Evolutionary conservation across 768 basidiomycete species (phyloP).

Genomic region (Tricholoma sp.): DNA sequence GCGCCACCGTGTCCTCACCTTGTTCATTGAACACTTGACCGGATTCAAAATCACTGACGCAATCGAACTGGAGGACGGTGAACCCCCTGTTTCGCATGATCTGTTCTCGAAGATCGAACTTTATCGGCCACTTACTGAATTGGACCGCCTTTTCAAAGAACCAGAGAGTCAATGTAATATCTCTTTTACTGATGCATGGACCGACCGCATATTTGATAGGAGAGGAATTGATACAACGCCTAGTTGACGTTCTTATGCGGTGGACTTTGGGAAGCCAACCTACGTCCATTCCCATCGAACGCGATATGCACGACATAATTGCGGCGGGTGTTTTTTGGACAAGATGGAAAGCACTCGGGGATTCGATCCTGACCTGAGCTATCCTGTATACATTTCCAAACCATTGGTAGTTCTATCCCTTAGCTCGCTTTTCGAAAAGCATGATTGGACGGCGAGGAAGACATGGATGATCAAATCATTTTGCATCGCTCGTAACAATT

Average conservation of each 20-base stretch:
- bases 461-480: conserved; percentile 5
- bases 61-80: conserved; percentile 14
- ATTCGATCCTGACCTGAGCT: neutral
- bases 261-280: conserved; percentile 14
- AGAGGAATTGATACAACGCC: conserved; percentile 5
- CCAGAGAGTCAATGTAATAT: neutral
- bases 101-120: conserved; percentile 4
- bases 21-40: conserved; percentile 13
- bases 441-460: neutral
- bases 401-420: conserved; percentile 13
- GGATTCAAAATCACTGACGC: conserved; percentile 15
- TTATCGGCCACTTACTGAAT: conserved; percentile 7
- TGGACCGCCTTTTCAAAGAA: neutral
- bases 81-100: conserved; percentile 6
- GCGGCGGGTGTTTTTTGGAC: conserved; percentile 7
- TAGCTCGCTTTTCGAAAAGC: conserved; percentile 7
- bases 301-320: conserved; percentile 11
- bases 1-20: conserved; percentile 14
- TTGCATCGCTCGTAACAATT: neutral
- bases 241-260: conserved; percentile 10
- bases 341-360: neutral
- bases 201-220: neutral
- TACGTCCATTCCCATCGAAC: conserved; percentile 6
- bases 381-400: conserved; percentile 13
- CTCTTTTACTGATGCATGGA: neutral